Evolutionary conservation across 192 early-diverging fungal genomes (phyloP), one percentile per base, ranked within the genome.

Genomic region (Mortierella alpina): DNA sequence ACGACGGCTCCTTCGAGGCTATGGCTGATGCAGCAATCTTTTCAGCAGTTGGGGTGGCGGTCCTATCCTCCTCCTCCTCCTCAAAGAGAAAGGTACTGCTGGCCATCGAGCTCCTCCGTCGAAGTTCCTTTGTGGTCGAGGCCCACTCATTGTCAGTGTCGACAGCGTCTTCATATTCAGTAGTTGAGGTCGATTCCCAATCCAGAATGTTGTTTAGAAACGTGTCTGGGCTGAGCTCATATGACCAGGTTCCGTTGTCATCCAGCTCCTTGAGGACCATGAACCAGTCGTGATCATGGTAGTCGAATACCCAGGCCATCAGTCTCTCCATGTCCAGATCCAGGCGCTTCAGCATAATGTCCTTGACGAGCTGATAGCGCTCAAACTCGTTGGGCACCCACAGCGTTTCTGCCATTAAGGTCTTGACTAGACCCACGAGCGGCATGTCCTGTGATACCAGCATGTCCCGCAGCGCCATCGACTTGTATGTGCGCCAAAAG

Each of bases 311-410:
- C 77, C 77, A 80, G 20, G 46, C 59, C 70, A 72, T 68, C 54
- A 80, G 6, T 17, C 72, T 80, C 1, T 80, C 77, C 6, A 46
- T 64, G 0, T 72, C 70, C 1, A 80, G 59, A 7, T 63, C 44
- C 46, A 80, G 48, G 1, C 77, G 69, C 15, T 70, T 41, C 17
- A 80, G 54, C 77, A 80, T 72, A 14, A 80, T 68, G 0, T 63
- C 51, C 41, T 80, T 80, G 59, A 72, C 66, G 0, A 80, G 53
- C 47, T 72, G 70, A 20, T 80, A 80, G 17, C 77, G 77, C 45
- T 80, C 77, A 45, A 63, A 80, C 23, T 80, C 77, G 23, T 64
- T 80, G 18, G 77, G 77, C 1, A 80, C 70, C 59, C 64, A 80
- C 9, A 80, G 77, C 11, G 77, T 72, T 13, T 80, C 77, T 1